phyloP scores from a whole-genome alignment of 2,329 filamentous ascomycete species.

The Paecilomyces fulvus region DNA sequence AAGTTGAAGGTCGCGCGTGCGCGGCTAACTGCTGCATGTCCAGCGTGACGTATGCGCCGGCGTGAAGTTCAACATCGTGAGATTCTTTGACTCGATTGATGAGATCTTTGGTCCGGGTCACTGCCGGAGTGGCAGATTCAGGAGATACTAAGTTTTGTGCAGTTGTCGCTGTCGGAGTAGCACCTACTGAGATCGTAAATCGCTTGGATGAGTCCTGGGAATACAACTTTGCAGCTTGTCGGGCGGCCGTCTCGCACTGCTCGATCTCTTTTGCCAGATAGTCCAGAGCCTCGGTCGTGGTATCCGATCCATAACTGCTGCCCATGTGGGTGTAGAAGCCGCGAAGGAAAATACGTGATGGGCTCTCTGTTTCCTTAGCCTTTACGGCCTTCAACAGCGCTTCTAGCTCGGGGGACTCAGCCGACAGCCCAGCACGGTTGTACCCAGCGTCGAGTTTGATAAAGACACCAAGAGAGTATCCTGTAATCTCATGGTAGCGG shows the following conservation, averaged over 20 bases:
- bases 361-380: conserved; percentile 11
- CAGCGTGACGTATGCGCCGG: conserved; percentile 64
- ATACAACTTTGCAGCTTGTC: conserved; percentile 8
- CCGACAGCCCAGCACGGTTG: conserved; percentile 57
- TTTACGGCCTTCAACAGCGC: conserved; percentile 15
- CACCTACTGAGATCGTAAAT: conserved; percentile 59
- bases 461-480: conserved; percentile 46
- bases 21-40: conserved; percentile 73
- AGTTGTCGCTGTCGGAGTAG: conserved; percentile 63
- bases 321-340: conserved; percentile 68
- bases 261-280: conserved; percentile 53
- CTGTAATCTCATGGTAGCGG: conserved; percentile 36
- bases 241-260: conserved; percentile 26
- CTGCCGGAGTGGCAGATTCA: conserved; percentile 8
- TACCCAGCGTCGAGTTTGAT: conserved; percentile 68
- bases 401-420: conserved; percentile 32
- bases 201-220: conserved; percentile 11
- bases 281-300: conserved; percentile 49
- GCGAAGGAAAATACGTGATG: conserved; percentile 34
- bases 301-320: conserved; percentile 55
- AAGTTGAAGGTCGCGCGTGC: conserved; percentile 42
- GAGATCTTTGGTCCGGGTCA: conserved; percentile 1
- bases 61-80: conserved; percentile 57
- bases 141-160: conserved; percentile 49
- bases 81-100: conserved; percentile 7